Conservation (phyloP, 108 stramenopile species). For the Cyclotella cryptica region DNA sequence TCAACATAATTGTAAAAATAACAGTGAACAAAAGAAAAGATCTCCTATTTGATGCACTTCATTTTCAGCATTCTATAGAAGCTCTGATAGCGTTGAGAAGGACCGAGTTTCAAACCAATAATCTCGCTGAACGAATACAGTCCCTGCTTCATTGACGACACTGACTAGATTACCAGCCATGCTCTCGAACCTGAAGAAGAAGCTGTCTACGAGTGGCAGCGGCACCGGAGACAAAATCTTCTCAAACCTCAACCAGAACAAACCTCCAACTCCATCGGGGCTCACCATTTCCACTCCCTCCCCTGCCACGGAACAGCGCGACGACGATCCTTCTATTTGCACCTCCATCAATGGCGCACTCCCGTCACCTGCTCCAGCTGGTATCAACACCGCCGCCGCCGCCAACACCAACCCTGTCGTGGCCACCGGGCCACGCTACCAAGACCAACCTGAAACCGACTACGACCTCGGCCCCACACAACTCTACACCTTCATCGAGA, state of each 20-base stretch:
- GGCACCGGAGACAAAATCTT: constrained; percentile 19
- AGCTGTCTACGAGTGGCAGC: constrained; percentile 11
- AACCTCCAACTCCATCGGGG: background rate
- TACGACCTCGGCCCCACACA: constrained; percentile 83
- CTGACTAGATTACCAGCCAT: background rate
- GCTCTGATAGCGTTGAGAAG: no score
- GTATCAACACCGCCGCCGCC: background rate
- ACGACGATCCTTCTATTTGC: constrained; percentile 27
- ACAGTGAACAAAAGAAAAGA: no score
- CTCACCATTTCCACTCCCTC: constrained; percentile 7
- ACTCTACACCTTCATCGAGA: constrained; percentile 84
- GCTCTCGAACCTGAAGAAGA: constrained; percentile 34
- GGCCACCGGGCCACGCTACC: constrained; percentile 36
- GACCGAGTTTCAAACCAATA: no score
- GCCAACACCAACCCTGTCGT: background rate
- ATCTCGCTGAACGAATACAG: no score
- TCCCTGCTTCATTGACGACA: no score
- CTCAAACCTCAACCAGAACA: background rate
- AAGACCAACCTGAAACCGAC: constrained; percentile 74
- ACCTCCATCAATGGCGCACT: constrained; percentile 12
- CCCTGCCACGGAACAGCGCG: constrained; percentile 17
- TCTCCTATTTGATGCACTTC: no score
- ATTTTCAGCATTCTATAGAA: no score
- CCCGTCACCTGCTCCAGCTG: background rate
- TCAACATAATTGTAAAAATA: no score